Evolutionary conservation across 2,329 filamentous ascomycete genomes (phyloP).

Genomic region (Calonectria pteridis): DNA sequence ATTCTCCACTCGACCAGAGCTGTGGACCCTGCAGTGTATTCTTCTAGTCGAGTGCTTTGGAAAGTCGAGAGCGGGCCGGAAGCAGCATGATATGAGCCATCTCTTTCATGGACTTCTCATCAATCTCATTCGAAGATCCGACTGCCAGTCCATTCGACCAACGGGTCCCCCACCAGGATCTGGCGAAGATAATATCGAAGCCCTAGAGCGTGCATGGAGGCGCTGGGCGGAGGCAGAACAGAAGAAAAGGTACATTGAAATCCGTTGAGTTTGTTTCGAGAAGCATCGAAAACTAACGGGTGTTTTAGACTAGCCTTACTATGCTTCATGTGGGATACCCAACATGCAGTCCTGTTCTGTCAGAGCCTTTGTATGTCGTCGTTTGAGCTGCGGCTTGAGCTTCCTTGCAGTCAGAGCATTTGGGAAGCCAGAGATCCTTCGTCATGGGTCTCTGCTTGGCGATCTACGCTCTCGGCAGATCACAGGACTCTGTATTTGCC

Average conservation of each 20-base stretch:
- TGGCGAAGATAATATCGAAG: conserved; percentile 48
- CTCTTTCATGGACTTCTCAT: conserved; percentile 59
- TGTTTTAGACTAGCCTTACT: conserved; percentile 62
- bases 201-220: conserved; percentile 62
- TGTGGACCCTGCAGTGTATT: conserved; percentile 73
- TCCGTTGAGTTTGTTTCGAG: neutral
- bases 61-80: conserved; percentile 72
- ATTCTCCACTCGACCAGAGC: conserved; percentile 69
- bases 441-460: conserved; percentile 60
- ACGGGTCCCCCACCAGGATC: conserved; percentile 32
- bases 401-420: conserved; percentile 66
- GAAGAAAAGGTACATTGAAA: conserved; percentile 61
- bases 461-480: conserved; percentile 28
- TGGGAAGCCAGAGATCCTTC: conserved; percentile 70
- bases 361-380: conserved; percentile 76
- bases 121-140: conserved; percentile 53
- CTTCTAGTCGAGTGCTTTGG: conserved; percentile 74
- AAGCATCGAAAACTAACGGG: neutral
- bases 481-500: conserved; percentile 56
- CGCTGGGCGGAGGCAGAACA: conserved; percentile 68
- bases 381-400: conserved; percentile 68
- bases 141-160: conserved; percentile 51
- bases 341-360: conserved; percentile 74
- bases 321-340: conserved; percentile 76
- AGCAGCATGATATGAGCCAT: conserved; percentile 74